A percentile compares a stretch with the other conserved stretches of the same genome.
These are phyloP conservation scores for Scedosporium minutisporum DNA, from an alignment of 2,329 filamentous ascomycete species.

Conservation along the genomic window DNA sequence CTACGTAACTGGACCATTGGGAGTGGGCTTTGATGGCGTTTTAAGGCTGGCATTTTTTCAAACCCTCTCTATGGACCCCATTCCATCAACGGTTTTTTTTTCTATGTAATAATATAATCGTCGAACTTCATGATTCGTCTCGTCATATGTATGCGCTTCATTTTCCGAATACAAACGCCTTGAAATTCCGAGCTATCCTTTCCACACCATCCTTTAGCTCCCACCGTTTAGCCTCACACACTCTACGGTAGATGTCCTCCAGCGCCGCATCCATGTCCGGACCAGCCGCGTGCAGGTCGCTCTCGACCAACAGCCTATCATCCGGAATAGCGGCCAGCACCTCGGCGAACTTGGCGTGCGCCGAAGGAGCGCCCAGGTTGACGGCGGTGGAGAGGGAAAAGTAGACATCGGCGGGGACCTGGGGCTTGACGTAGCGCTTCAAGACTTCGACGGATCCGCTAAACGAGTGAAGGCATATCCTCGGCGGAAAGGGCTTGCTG, in stretches of 20 bases:
- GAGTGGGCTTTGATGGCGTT: neutral
- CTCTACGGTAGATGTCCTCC: conserved; percentile 63
- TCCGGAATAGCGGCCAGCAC: conserved; percentile 68
- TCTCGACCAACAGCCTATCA: conserved; percentile 74
- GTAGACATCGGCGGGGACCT: conserved; percentile 67
- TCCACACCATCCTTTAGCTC: conserved; percentile 58
- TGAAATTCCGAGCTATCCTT: conserved; percentile 65
- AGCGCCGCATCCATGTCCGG: conserved; percentile 68
- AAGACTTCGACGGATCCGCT: conserved; percentile 68
- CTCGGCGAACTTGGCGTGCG: conserved; percentile 41
- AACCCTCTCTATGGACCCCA: too few relatives aligned
- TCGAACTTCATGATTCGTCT: neutral
- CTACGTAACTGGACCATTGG: neutral
- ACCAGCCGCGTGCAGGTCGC: conserved; percentile 79
- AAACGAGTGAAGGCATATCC: conserved; percentile 91
- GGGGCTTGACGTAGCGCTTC: conserved; percentile 64
- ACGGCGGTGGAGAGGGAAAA: conserved; percentile 83
- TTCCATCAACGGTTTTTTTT: neutral
- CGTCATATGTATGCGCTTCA: neutral
- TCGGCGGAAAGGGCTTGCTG: conserved; percentile 65
- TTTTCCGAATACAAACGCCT: conserved; percentile 60
- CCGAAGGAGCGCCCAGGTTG: conserved; percentile 49
- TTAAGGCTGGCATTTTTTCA: neutral
- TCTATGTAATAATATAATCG: neutral
- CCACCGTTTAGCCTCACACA: conserved; percentile 77